Evolutionary conservation across 176 grass and related monocot species (phyloP).

Genomic region (Rhynchospora breviuscula): DNA sequence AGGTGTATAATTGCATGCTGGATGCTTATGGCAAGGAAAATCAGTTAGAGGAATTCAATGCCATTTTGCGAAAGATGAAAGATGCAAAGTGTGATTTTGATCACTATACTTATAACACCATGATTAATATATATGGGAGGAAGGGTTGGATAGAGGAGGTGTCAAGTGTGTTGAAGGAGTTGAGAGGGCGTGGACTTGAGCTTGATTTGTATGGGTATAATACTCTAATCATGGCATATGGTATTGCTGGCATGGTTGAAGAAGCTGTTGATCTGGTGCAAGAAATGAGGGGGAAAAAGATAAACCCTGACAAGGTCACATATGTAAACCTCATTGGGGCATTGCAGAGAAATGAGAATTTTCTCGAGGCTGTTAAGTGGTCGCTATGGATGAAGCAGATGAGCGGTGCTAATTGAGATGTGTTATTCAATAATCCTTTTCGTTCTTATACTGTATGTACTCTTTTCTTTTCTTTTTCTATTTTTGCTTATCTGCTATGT

Average conservation of each 20-base stretch:
- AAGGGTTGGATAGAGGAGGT: conserved; percentile 79
- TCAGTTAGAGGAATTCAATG: conserved; percentile 57
- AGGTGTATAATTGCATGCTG: conserved; percentile 75
- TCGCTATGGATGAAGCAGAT: conserved; percentile 95
- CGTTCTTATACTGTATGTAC: not conserved
- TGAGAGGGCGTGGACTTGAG: conserved; percentile 51
- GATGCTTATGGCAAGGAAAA: conserved; percentile 88
- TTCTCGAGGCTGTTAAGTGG: conserved; percentile 85
- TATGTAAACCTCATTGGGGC: conserved; percentile 61
- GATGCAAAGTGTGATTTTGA: conserved; percentile 52
- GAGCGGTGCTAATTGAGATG: conserved; percentile 18
- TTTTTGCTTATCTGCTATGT: not conserved
- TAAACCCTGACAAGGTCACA: conserved; percentile 51
- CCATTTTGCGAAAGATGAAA: conserved; percentile 82
- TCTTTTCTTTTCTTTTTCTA: not conserved
- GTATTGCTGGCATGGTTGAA: conserved; percentile 70
- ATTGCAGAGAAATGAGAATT: conserved; percentile 79
- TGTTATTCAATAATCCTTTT: not conserved
- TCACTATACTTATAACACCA: conserved; percentile 94
- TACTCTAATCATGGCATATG: conserved; percentile 81
- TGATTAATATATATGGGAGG: conserved; percentile 89
- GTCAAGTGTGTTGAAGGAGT: conserved; percentile 54
- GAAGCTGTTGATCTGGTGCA: conserved; percentile 67
- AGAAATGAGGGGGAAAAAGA: conserved; percentile 66
- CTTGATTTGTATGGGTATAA: conserved; percentile 84